Percentiles rank a stretch among this genome's conserved stretches.
phyloP scores from a whole-genome alignment of 2,329 filamentous ascomycete genomes.

The Calonectria pteridis region DNA sequence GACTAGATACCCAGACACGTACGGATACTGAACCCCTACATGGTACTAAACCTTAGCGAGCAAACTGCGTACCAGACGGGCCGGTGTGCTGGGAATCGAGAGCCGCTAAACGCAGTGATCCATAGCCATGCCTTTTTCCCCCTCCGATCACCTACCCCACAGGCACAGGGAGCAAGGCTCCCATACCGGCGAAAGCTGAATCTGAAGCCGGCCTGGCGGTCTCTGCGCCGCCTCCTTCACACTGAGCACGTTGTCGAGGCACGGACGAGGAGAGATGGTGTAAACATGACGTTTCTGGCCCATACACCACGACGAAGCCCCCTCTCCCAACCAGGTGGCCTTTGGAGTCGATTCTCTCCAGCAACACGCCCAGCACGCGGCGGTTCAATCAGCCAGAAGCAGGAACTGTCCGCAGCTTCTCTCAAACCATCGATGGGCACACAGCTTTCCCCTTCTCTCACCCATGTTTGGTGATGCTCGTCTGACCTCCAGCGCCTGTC shows the following conservation, averaged over 20 bases:
- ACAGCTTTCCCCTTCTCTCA: neutral
- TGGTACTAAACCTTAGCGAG: constrained; percentile 34
- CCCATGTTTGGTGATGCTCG: neutral
- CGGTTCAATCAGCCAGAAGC: neutral
- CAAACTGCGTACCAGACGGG: constrained; percentile 35
- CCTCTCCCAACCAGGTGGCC: neutral
- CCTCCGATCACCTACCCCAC: constrained; percentile 36
- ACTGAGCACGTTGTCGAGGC: constrained; percentile 23
- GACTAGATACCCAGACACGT: constrained; percentile 12
- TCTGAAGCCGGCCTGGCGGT: constrained; percentile 27
- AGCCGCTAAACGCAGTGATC: constrained; percentile 34
- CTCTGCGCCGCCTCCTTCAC: constrained; percentile 28
- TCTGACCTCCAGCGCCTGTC: neutral
- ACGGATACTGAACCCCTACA: constrained; percentile 30
- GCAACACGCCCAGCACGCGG: neutral
- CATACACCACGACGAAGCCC: neutral
- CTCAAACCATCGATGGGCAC: neutral
- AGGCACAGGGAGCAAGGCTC: constrained; percentile 29
- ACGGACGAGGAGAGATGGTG: neutral
- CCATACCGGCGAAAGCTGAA: constrained; percentile 29
- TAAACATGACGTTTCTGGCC: neutral
- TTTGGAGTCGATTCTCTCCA: neutral
- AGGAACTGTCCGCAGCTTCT: neutral
- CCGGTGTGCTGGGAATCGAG: constrained; percentile 35
- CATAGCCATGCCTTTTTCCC: constrained; percentile 23